phyloP scores from a whole-genome alignment of 768 basidiomycete species.

The Pulveroboletus sp. region DNA sequence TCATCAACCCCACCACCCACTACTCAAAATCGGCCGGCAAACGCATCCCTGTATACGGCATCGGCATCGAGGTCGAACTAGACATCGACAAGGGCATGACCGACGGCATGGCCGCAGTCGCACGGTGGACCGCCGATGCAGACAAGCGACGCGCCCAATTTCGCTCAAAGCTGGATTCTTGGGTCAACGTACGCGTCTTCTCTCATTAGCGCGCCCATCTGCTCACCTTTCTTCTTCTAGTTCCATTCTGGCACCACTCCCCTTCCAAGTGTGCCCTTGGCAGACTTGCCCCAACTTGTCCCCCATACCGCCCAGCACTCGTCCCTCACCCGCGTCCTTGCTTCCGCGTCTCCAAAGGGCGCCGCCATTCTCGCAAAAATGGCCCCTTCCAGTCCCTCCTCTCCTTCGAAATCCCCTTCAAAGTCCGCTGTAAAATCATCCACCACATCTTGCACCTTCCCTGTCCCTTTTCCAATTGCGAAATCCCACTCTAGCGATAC shows the following conservation, averaged over 20 bases:
- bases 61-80: conserved; percentile 86
- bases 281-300: conserved; percentile 62
- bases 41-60: conserved; percentile 76
- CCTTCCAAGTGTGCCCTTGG: conserved; percentile 61
- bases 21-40: conserved; percentile 63
- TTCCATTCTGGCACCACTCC: conserved; percentile 42
- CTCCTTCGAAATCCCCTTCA: conserved; percentile 40
- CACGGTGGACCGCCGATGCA: conserved; percentile 76
- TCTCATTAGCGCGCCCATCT: neutral
- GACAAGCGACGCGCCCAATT: conserved; percentile 62
- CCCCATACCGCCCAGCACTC: conserved; percentile 51
- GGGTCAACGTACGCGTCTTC: conserved; percentile 50
- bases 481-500: conserved; percentile 32
- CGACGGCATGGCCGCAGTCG: conserved; percentile 86
- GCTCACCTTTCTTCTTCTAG: conserved; percentile 35
- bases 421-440: conserved; percentile 33
- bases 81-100: conserved; percentile 78
- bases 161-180: conserved; percentile 55
- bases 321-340: conserved; percentile 65
- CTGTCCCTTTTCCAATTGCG: conserved; percentile 46
- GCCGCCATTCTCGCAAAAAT: conserved; percentile 30
- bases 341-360: conserved; percentile 71
- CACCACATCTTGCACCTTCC: conserved; percentile 9
- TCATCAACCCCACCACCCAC: conserved; percentile 71
- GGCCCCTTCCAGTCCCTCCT: conserved; percentile 29